Conservation (phyloP, 179 eudicot genomes). For the Gypsophila paniculata region DNA sequence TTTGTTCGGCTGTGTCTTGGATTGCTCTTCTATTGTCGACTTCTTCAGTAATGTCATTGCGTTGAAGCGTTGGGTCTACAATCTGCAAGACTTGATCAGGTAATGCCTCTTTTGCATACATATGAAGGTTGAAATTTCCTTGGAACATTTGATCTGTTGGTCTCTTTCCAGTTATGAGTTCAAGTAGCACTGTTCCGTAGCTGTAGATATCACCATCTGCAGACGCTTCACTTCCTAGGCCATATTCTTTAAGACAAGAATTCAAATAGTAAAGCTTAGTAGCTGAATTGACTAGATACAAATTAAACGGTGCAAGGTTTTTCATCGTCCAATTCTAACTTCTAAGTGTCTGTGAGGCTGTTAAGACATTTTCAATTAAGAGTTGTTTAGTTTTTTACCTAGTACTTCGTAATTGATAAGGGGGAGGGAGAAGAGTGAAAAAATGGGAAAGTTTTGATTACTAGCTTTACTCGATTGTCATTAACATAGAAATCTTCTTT, state of each 20-base stretch:
- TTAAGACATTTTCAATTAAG: too few relatives aligned
- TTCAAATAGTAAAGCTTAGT: background rate
- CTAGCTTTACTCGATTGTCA: too few relatives aligned
- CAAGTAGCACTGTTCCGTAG: slow-evolving; percentile 24
- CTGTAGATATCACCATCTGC: slow-evolving; percentile 26
- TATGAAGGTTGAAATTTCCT: slow-evolving; percentile 25
- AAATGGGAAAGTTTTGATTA: too few relatives aligned
- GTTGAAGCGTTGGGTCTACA: slow-evolving; percentile 15
- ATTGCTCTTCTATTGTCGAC: slow-evolving; percentile 5
- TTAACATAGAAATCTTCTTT: too few relatives aligned
- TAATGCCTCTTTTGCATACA: slow-evolving; percentile 22
- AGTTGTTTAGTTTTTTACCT: too few relatives aligned
- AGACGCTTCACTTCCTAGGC: slow-evolving; percentile 24
- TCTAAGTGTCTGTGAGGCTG: too few relatives aligned
- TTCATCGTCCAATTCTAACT: too few relatives aligned
- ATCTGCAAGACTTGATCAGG: slow-evolving; percentile 13
- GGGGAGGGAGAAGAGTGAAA: too few relatives aligned
- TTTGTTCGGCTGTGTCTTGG: slow-evolving; percentile 1
- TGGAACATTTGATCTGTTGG: slow-evolving; percentile 14
- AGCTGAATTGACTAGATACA: too few relatives aligned
- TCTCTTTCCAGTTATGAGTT: slow-evolving; percentile 20
- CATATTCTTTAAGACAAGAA: slow-evolving; percentile 18
- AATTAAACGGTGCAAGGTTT: too few relatives aligned
- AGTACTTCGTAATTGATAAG: too few relatives aligned
- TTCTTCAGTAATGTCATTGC: background rate